Evolutionary conservation across 495 filamentous ascomycete species (phyloP).

Genomic region (Staphylotrichum tortipilum): DNA sequence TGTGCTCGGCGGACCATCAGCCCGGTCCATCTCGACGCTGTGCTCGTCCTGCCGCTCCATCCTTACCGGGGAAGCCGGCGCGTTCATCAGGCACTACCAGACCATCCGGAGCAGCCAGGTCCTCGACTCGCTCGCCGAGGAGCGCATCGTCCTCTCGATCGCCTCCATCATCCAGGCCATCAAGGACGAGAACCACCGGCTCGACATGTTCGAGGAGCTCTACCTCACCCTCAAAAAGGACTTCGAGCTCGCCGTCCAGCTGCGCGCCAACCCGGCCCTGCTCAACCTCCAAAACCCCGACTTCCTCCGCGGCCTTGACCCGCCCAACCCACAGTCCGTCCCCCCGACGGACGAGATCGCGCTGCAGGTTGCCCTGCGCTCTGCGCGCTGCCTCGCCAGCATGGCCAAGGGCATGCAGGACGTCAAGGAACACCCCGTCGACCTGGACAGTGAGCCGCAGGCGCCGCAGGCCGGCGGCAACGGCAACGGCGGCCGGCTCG

Average conservation of each 20-base stretch:
- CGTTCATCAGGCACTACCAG: conserved; percentile 71
- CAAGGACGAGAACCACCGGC: conserved; percentile 52
- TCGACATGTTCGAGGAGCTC: conserved; percentile 53
- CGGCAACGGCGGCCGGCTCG: too few relatives aligned
- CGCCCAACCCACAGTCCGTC: conserved; percentile 15
- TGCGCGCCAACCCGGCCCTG: conserved; percentile 24
- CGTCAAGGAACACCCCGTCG: conserved; percentile 60
- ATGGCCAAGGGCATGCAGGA: conserved; percentile 75
- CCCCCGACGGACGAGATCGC: conserved; percentile 31
- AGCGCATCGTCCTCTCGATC: conserved; percentile 73
- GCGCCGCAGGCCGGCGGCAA: not conserved
- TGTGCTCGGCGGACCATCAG: conserved; percentile 60
- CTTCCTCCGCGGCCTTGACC: conserved; percentile 20
- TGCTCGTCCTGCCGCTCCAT: conserved; percentile 71
- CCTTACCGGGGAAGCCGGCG: conserved; percentile 60
- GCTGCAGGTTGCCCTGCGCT: conserved; percentile 50
- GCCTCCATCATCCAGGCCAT: conserved; percentile 77
- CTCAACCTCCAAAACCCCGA: conserved; percentile 30
- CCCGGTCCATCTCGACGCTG: conserved; percentile 68
- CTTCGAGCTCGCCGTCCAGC: conserved; percentile 35
- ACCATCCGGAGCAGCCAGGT: conserved; percentile 49
- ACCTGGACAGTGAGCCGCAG: conserved; percentile 43
- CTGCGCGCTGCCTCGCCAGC: conserved; percentile 62
- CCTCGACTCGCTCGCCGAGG: conserved; percentile 64
- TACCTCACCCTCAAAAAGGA: conserved; percentile 57